These are phyloP conservation scores for Avena atlantica DNA, from an alignment of 176 grass and related monocot species.

Conservation along the genomic window DNA sequence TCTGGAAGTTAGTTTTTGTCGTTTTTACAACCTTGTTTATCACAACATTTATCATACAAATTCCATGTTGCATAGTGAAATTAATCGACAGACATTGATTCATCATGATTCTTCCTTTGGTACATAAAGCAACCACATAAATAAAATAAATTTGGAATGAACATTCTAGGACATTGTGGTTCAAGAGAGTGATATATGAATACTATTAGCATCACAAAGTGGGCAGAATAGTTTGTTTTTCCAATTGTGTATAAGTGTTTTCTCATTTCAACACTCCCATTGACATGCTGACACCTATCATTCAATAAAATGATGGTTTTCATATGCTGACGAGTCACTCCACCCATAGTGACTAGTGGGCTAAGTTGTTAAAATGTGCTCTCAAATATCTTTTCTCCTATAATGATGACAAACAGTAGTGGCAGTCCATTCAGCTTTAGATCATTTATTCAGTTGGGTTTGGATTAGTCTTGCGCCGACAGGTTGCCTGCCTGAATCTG, in stretches of 20 bases:
- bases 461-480: not conserved
- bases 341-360: not conserved
- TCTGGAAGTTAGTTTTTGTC: not conserved
- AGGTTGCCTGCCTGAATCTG: too few relatives aligned
- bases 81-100: not conserved
- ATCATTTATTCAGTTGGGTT: not conserved
- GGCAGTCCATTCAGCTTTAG: not conserved
- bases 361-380: not conserved
- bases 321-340: not conserved
- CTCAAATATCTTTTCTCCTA: not conserved
- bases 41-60: not conserved
- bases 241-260: not conserved
- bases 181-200: not conserved
- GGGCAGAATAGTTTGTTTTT: not conserved
- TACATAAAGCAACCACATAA: not conserved
- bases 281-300: not conserved
- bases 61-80: not conserved
- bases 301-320: conserved; percentile 1
- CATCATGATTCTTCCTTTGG: not conserved
- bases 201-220: not conserved
- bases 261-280: not conserved
- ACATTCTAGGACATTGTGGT: not conserved
- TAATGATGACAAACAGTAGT: not conserved
- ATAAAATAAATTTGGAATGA: not conserved
- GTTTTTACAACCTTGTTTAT: not conserved